These are phyloP conservation scores for Cyclanthera cordifolia DNA, from an alignment of 306 rosid genomes.

Conservation along the genomic window DNA sequence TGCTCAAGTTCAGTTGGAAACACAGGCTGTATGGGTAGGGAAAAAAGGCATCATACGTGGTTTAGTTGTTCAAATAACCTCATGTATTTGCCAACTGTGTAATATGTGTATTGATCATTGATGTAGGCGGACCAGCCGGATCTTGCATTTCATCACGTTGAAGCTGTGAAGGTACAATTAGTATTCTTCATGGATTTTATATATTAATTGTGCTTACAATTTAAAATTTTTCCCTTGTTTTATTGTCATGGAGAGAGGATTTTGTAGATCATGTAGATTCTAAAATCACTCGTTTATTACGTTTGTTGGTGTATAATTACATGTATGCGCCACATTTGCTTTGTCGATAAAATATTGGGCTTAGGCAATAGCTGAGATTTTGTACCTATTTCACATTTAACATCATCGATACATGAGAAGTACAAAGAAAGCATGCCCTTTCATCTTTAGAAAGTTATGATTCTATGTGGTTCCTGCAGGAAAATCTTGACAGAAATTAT, in stretches of 20 bases:
- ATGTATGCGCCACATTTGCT: not conserved
- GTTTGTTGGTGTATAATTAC: not conserved
- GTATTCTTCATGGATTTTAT: not conserved
- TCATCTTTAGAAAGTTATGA: slow-evolving; percentile 3
- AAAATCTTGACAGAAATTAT: slow-evolving; percentile 37
- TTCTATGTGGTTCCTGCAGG: slow-evolving; percentile 44
- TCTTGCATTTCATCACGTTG: slow-evolving; percentile 43
- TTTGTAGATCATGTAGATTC: not conserved
- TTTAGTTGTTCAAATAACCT: not conserved
- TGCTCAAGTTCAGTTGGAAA: not conserved
- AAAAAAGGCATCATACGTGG: not conserved
- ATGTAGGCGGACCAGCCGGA: slow-evolving; percentile 55
- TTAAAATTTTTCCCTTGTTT: not conserved
- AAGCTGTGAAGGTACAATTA: slow-evolving; percentile 38
- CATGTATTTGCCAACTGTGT: slow-evolving; percentile 1
- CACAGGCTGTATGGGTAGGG: not conserved
- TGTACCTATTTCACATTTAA: not conserved
- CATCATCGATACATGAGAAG: not conserved
- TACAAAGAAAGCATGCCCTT: not conserved
- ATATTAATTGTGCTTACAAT: not conserved
- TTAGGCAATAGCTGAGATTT: not conserved
- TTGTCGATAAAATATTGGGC: not conserved
- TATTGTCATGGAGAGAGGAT: not conserved
- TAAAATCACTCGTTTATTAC: not conserved
- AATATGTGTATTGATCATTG: slow-evolving; percentile 13